A percentile compares a stretch with the other conserved stretches of the same genome.
phyloP scores from a whole-genome alignment of 257 asterid species.

The Jacaranda copaia region DNA sequence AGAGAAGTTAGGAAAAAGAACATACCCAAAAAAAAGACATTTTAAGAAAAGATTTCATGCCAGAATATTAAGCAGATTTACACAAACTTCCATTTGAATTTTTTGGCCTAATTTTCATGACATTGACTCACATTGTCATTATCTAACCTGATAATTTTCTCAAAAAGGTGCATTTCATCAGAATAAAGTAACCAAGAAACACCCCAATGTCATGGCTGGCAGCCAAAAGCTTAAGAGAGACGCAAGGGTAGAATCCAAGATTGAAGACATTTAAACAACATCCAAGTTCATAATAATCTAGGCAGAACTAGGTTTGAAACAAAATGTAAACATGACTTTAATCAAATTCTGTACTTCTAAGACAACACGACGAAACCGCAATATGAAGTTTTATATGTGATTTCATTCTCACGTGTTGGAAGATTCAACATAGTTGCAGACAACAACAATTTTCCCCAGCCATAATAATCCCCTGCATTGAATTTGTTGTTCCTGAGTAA shows the following conservation, averaged over 20 bases:
- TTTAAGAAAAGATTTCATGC: slow-evolving; percentile 12
- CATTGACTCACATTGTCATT: too few relatives aligned
- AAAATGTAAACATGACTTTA: background rate
- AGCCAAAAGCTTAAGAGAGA: too few relatives aligned
- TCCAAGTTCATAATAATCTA: background rate
- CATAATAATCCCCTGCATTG: slow-evolving; percentile 97
- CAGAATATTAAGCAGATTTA: background rate
- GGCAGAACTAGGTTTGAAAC: slow-evolving; percentile 20
- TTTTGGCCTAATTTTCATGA: too few relatives aligned
- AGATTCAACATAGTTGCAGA: slow-evolving; percentile 90
- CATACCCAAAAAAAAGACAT: background rate
- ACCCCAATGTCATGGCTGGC: too few relatives aligned
- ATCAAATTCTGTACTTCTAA: slow-evolving; percentile 30
- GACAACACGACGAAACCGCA: slow-evolving; percentile 30
- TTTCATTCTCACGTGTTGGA: slow-evolving; percentile 73
- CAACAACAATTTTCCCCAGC: slow-evolving; percentile 97
- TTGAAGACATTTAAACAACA: too few relatives aligned
- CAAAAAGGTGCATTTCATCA: too few relatives aligned
- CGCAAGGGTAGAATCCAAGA: too few relatives aligned
- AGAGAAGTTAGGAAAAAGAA: slow-evolving; percentile 5
- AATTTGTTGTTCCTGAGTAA: slow-evolving; percentile 96
- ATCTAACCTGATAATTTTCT: too few relatives aligned
- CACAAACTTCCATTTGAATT: too few relatives aligned
- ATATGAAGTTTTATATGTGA: slow-evolving; percentile 28
- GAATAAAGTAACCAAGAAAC: too few relatives aligned